Evolutionary conservation across 2,329 filamentous ascomycete species (phyloP), one percentile per base, ranked within the genome.

Genomic region (Fusarium aywerte): DNA sequence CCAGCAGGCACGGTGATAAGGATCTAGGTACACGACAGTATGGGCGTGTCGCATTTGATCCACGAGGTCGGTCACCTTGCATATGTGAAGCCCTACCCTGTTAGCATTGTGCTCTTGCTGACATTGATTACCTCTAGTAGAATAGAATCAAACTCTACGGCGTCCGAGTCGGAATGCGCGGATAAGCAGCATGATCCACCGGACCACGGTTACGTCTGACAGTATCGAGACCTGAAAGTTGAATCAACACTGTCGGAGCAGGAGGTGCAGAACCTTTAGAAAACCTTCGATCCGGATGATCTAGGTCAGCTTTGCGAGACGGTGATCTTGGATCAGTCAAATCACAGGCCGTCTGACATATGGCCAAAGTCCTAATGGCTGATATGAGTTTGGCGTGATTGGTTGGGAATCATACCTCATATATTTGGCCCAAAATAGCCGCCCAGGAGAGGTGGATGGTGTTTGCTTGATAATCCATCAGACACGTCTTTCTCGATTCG

Each of bases 91-190:
- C 45, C 42, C 40, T 43, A 33, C 31, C 16, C 38, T 38, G 32
- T 40, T 42, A 18, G 31, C 33, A 43, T 59, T 23, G 29, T 36
- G n/a, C 16, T 50, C 45, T 45, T 53, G 55, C 65, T 68, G 60
- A 68, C 58, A 45, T 7, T 45, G 51, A 40, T 35, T 31, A 27
- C 23, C 18, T 29, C 13, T n/a, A 43, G 40, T 44, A 49, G 21
- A 38, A 20, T 16, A 2, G 43, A 62, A 43, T 21, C 21, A 47
- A 47, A 48, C 6, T 51, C 40, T 35, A 52, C 57, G 50, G 60
- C 38, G 38, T 42, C 55, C 65, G 65, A 66, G 45, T 58, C 65
- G 65, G 65, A 68, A 66, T 56, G 45, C 56, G 36, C 65, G 65
- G 65, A 49, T 45, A 43, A 36, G 29, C 31, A 61, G 11, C 23